These are phyloP conservation scores for Daldinia concentrica DNA, from an alignment of 495 filamentous ascomycete species.

Conservation along the genomic window DNA sequence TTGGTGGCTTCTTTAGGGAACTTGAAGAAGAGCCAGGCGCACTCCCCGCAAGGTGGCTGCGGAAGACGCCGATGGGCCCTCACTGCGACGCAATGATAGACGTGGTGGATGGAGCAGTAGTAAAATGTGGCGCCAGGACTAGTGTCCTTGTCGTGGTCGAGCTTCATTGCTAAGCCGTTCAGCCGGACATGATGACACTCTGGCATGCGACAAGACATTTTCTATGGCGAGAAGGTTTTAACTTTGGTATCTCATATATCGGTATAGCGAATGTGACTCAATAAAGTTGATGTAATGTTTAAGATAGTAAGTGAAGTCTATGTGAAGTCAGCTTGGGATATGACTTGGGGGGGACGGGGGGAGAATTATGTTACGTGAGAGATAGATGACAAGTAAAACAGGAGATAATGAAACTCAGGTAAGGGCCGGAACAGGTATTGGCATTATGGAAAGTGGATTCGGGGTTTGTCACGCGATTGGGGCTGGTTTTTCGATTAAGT, in stretches of 20 bases:
- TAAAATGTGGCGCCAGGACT: conserved; percentile 31
- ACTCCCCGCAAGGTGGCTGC: conserved; percentile 37
- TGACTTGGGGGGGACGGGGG: background rate
- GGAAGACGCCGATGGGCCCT: conserved; percentile 30
- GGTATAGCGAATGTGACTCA: conserved; percentile 25
- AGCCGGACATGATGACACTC: conserved; percentile 24
- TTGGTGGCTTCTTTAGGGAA: conserved; percentile 31
- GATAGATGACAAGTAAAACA: too few species aligned
- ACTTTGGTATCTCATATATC: conserved; percentile 9
- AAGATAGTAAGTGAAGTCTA: conserved; percentile 5
- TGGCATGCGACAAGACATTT: conserved; percentile 35
- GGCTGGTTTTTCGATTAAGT: conserved; percentile 9
- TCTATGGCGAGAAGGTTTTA: background rate
- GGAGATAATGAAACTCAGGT: background rate
- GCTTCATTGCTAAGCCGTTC: conserved; percentile 21
- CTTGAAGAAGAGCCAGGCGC: conserved; percentile 38
- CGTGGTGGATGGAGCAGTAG: conserved; percentile 36
- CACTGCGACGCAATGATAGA: conserved; percentile 29
- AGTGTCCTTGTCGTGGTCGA: conserved; percentile 38
- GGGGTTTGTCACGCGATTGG: background rate
- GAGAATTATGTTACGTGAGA: background rate
- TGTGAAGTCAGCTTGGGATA: background rate
- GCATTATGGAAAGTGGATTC: conserved; percentile 9
- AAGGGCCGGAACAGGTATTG: background rate
- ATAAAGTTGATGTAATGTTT: background rate